Evolutionary conservation across 441 rosid species (phyloP).

Genomic region (Brassica hybrid): DNA sequence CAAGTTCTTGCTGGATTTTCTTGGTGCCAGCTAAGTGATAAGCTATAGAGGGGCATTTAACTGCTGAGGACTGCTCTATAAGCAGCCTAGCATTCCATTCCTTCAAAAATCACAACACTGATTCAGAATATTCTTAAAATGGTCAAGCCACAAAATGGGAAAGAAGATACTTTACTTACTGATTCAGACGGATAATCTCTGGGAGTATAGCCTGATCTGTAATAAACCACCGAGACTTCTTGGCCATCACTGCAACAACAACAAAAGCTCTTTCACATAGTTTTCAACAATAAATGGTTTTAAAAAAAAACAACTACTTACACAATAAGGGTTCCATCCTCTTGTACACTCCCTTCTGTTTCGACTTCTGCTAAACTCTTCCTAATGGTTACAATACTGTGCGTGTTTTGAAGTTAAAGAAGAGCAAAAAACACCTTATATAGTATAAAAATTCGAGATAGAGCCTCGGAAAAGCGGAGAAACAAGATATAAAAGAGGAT

Average conservation of each 20-base stretch:
- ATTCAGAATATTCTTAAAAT: neutral
- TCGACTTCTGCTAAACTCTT: constrained; percentile 92
- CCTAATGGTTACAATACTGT: constrained; percentile 67
- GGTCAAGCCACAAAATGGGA: neutral
- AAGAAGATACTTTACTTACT: constrained; percentile 51
- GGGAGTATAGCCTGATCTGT: constrained; percentile 94
- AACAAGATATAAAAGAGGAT: constrained; percentile 57
- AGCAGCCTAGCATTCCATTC: constrained; percentile 95
- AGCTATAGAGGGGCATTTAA: constrained; percentile 93
- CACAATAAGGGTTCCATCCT: constrained; percentile 89
- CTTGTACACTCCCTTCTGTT: constrained; percentile 66
- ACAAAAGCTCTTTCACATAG: constrained; percentile 32
- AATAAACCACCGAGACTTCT: constrained; percentile 78
- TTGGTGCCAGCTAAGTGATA: constrained; percentile 96
- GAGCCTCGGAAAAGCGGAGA: neutral
- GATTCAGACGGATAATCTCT: constrained; percentile 91
- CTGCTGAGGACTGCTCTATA: constrained; percentile 84
- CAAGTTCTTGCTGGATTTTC: constrained; percentile 97
- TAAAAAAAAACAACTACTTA: constrained; percentile 46
- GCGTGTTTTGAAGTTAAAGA: constrained; percentile 76
- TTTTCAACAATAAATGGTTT: constrained; percentile 20
- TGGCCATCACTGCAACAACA: constrained; percentile 67
- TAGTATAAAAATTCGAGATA: neutral
- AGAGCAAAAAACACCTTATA: neutral
- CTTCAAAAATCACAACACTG: constrained; percentile 44